Conservation (phyloP, 2,329 filamentous ascomycete species). For the Chaetothyriales sp. region DNA sequence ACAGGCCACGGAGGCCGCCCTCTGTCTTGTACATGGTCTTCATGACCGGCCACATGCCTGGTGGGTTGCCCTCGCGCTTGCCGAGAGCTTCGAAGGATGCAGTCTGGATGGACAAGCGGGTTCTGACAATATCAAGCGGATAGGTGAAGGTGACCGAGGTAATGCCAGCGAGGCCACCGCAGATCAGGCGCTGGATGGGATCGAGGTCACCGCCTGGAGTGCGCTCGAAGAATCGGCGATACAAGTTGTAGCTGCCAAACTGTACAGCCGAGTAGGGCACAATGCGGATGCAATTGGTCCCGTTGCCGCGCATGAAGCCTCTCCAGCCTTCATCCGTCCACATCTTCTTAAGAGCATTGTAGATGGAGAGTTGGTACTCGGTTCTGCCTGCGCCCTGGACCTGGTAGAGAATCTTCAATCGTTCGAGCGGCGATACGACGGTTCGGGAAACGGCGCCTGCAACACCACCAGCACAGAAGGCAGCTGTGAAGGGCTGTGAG, state of each 20-base stretch:
- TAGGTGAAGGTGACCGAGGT: conserved; percentile 94
- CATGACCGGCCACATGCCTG: conserved; percentile 85
- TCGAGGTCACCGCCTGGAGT: conserved; percentile 58
- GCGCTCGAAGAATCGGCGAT: conserved; percentile 74
- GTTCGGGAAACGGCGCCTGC: conserved; percentile 95
- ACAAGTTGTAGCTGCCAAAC: conserved; percentile 95
- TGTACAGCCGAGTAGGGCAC: conserved; percentile 97
- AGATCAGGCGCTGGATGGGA: conserved; percentile 63
- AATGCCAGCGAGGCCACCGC: conserved; percentile 80
- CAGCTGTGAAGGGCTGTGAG: conserved; percentile 72
- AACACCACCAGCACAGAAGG: conserved; percentile 85
- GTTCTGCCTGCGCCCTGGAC: conserved; percentile 79
- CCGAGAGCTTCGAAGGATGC: conserved; percentile 79
- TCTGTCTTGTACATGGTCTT: conserved; percentile 75
- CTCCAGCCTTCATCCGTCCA: conserved; percentile 93
- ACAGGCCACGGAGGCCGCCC: conserved; percentile 72
- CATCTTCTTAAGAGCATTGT: conserved; percentile 83
- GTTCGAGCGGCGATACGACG: conserved; percentile 87
- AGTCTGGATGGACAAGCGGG: conserved; percentile 85
- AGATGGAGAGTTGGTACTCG: conserved; percentile 85
- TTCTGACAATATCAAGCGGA: conserved; percentile 92
- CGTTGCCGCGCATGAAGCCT: conserved; percentile 95
- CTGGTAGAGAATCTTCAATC: conserved; percentile 95
- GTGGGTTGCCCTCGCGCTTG: conserved; percentile 49
- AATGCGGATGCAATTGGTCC: conserved; percentile 95